Percentiles rank a stretch among this genome's conserved stretches.
These are phyloP conservation scores for Mangifera indica DNA, from an alignment of 345 rosid species.

Conservation along the genomic window DNA sequence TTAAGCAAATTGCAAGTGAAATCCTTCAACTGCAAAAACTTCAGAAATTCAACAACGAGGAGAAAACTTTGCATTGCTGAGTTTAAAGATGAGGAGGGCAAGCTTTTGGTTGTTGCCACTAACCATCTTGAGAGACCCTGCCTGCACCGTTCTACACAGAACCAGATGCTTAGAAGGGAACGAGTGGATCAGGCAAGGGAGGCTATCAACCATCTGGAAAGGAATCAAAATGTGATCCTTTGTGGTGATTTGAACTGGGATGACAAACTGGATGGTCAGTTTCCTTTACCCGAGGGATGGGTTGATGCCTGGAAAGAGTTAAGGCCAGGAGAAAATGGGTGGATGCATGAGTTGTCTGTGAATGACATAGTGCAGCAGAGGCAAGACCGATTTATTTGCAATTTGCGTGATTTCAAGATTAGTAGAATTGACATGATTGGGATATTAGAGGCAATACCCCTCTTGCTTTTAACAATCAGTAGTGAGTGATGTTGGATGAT, in stretches of 20 bases:
- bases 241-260: conserved; percentile 99
- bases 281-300: conserved; percentile 77
- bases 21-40: conserved; percentile 57
- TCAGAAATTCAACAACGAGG: conserved; percentile 78
- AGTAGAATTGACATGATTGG: conserved; percentile 74
- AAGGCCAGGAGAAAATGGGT: conserved; percentile 70
- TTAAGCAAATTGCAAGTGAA: conserved; percentile 74
- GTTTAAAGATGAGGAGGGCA: conserved; percentile 55
- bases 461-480: conserved; percentile 68
- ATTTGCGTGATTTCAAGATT: conserved; percentile 60
- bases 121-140: conserved; percentile 98
- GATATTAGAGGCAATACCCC: conserved; percentile 64
- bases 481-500: conserved; percentile 18
- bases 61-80: conserved; percentile 75
- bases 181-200: conserved; percentile 77
- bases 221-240: conserved; percentile 63
- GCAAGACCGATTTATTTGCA: conserved; percentile 71
- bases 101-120: conserved; percentile 67
- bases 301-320: conserved; percentile 71
- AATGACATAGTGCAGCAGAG: conserved; percentile 70
- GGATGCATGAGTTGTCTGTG: conserved; percentile 87
- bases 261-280: conserved; percentile 73
- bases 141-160: conserved; percentile 87
- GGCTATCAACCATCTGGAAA: conserved; percentile 47
- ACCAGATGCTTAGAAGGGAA: conserved; percentile 91